Percentiles rank a stretch among this genome's conserved stretches.
These are phyloP conservation scores for Vigna unguiculata DNA, from an alignment of 306 rosid genomes.

Conservation along the genomic window DNA sequence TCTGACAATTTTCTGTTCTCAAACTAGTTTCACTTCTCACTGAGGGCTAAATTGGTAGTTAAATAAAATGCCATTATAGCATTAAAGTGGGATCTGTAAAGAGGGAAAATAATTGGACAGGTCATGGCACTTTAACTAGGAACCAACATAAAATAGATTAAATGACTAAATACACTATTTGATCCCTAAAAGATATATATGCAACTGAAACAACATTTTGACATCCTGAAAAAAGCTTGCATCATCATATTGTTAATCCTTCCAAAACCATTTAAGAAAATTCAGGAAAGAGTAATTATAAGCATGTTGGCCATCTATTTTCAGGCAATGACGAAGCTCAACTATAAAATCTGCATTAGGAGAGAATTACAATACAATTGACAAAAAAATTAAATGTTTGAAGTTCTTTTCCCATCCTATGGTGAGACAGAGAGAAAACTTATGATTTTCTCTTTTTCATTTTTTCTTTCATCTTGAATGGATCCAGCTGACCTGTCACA, in stretches of 20 bases:
- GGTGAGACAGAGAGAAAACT: constrained; percentile 48
- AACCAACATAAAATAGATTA: neutral
- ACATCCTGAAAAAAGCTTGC: neutral
- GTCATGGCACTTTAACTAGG: neutral
- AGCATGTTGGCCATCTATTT: constrained; percentile 28
- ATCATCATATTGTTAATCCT: constrained; percentile 13
- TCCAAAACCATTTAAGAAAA: constrained; percentile 21
- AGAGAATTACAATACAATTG: constrained; percentile 43
- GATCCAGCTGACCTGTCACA: constrained; percentile 75
- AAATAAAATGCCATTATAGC: neutral
- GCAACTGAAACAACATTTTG: constrained; percentile 25
- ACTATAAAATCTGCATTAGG: constrained; percentile 41
- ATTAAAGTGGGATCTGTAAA: neutral
- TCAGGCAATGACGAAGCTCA: constrained; percentile 33
- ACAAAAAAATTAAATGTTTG: constrained; percentile 51
- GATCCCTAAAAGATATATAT: neutral
- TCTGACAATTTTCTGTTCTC: neutral
- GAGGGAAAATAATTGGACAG: neutral
- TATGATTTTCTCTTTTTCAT: constrained; percentile 42
- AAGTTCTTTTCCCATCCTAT: constrained; percentile 46
- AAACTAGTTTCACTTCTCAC: constrained; percentile 2
- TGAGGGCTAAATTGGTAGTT: neutral
- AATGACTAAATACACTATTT: neutral
- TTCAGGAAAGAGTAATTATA: constrained; percentile 8
- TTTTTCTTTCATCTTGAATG: constrained; percentile 54